Percentiles rank a stretch among this genome's conserved stretches.
Conservation (phyloP, 106 monocot genomes). For the Allium fistulosum region DNA sequence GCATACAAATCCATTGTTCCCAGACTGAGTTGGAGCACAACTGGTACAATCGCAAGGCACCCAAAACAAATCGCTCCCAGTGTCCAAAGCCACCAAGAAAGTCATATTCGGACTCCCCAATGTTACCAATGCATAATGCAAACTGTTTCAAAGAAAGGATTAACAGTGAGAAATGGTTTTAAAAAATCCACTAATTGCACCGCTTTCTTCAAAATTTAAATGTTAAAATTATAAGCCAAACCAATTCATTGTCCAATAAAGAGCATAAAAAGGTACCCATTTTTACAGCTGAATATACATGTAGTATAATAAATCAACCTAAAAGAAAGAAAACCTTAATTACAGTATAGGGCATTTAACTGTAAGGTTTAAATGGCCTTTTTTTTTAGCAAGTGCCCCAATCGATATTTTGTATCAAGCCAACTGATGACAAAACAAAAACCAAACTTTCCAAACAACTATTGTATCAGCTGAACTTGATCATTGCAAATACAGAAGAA, state of each 20-base stretch:
- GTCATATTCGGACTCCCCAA: conserved; percentile 63
- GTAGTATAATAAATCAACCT: no score
- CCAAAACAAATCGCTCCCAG: conserved; percentile 93
- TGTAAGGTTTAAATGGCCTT: no score
- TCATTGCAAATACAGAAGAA: no score
- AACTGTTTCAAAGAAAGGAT: conserved; percentile 20
- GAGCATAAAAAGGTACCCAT: neutral
- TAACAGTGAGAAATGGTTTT: no score
- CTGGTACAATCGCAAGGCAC: conserved; percentile 70
- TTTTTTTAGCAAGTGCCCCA: neutral
- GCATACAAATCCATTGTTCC: conserved; percentile 25
- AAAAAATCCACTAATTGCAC: no score
- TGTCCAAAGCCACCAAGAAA: conserved; percentile 85
- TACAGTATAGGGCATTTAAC: no score
- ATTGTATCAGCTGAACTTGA: no score
- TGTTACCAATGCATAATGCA: conserved; percentile 69
- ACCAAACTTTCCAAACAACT: neutral
- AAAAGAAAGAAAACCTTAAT: no score
- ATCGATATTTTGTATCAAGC: neutral
- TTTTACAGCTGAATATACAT: neutral
- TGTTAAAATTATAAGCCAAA: neutral
- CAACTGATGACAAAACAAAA: neutral
- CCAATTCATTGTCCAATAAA: neutral
- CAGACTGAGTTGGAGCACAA: conserved; percentile 40
- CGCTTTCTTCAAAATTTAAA: no score